Evolutionary conservation across 179 eudicot species (phyloP).

Genomic region (Spinacia oleracea): DNA sequence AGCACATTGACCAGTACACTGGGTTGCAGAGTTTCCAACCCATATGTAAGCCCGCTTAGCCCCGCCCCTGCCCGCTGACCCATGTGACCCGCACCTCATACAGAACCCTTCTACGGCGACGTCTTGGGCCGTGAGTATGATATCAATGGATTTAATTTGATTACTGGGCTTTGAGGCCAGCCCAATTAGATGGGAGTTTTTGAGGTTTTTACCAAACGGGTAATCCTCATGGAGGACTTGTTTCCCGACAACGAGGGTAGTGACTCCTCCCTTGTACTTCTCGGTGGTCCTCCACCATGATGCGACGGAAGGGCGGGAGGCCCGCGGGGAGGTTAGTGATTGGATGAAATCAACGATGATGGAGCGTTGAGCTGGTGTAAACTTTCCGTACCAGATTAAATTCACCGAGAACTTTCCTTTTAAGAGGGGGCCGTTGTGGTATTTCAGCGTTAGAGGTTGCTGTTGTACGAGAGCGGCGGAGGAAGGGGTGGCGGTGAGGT

Average conservation of each 20-base stretch:
- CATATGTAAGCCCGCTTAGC: conserved; percentile 45
- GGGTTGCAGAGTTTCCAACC: conserved; percentile 62
- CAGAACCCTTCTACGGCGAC: conserved; percentile 66
- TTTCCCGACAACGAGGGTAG: conserved; percentile 37
- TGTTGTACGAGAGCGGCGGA: conserved; percentile 36
- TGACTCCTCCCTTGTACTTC: conserved; percentile 44
- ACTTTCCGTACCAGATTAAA: conserved; percentile 68
- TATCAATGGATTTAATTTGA: conserved; percentile 30
- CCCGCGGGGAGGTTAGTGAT: conserved; percentile 33
- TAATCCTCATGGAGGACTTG: conserved; percentile 45
- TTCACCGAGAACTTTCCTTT: conserved; percentile 56
- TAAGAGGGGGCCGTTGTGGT: conserved; percentile 67
- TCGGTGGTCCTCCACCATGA: conserved; percentile 71
- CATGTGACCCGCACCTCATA: conserved; percentile 66
- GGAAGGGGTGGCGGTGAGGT: neutral
- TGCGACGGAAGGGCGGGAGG: conserved; percentile 49
- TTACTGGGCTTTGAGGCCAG: conserved; percentile 28
- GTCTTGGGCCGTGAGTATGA: conserved; percentile 54
- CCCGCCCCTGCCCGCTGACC: conserved; percentile 27
- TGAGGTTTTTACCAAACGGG: conserved; percentile 49
- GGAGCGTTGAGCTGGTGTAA: conserved; percentile 59
- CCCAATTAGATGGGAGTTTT: conserved; percentile 35
- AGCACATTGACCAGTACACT: conserved; percentile 55
- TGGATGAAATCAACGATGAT: conserved; percentile 55
- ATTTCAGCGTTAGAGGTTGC: conserved; percentile 49